Evolutionary conservation across 192 early-diverging fungal genomes (phyloP).

Genomic region (Linnemannia schmuckeri): DNA sequence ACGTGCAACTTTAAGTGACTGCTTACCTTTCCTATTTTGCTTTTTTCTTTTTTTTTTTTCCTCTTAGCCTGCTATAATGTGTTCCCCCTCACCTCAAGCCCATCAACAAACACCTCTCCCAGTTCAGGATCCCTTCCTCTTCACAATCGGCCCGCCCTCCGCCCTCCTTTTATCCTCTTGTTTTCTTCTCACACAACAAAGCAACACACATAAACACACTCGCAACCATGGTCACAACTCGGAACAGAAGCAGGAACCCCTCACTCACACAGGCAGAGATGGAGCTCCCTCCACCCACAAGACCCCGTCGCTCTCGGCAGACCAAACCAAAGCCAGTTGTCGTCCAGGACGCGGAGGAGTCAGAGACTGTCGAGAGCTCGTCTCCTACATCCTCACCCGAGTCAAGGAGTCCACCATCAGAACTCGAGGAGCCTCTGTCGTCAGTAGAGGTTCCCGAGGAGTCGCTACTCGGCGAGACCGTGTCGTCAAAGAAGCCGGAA

Average conservation of each 20-base stretch:
- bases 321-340: slow-evolving; percentile 6
- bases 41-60: background rate
- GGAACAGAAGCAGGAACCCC: slow-evolving; percentile 29
- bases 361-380: slow-evolving; percentile 37
- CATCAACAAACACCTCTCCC: background rate
- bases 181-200: background rate
- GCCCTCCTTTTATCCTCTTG: background rate
- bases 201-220: background rate
- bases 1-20: background rate
- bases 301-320: slow-evolving; percentile 24
- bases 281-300: slow-evolving; percentile 11
- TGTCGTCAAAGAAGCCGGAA: background rate
- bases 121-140: background rate
- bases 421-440: background rate
- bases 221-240: slow-evolving; percentile 18
- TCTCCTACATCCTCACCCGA: slow-evolving; percentile 24
- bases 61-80: no score
- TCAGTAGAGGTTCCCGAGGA: background rate
- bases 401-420: slow-evolving; percentile 10
- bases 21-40: background rate
- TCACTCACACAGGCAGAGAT: background rate
- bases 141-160: background rate
- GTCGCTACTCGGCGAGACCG: background rate
- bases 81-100: no score
- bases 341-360: slow-evolving; percentile 12